A percentile compares a stretch with the other conserved stretches of the same genome.
These are phyloP conservation scores for Corrigiola litoralis DNA, from an alignment of 179 eudicot species.

Conservation along the genomic window DNA sequence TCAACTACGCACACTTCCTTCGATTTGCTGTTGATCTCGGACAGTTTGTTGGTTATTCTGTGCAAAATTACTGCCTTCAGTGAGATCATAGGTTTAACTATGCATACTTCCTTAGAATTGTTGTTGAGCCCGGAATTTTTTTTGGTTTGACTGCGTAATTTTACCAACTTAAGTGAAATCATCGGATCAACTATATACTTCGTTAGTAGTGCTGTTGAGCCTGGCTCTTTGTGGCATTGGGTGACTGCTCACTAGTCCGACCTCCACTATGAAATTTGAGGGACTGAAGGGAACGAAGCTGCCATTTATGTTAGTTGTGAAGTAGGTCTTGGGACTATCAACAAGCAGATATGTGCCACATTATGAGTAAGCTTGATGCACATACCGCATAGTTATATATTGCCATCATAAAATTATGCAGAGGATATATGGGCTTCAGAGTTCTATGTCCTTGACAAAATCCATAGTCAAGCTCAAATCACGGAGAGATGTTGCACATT, in stretches of 20 bases:
- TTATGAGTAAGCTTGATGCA: no score
- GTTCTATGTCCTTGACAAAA: not conserved
- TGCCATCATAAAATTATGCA: not conserved
- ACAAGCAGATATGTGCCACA: not conserved
- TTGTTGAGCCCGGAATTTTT: no score
- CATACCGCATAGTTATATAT: no score
- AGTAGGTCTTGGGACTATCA: not conserved
- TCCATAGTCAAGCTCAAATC: not conserved
- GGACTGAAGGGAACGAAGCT: not conserved
- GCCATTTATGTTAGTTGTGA: no score
- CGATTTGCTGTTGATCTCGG: no score
- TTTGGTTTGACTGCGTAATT: no score
- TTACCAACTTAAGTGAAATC: no score
- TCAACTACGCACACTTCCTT: no score
- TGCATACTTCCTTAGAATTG: no score
- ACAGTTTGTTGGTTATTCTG: no score
- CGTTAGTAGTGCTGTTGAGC: not conserved
- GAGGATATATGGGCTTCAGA: not conserved
- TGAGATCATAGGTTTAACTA: no score
- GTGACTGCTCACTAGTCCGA: not conserved
- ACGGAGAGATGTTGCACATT: not conserved
- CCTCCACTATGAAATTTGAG: not conserved
- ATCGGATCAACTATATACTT: not conserved
- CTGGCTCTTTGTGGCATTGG: not conserved
- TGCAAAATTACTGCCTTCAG: no score